A percentile compares a stretch with the other conserved stretches of the same genome.
phyloP scores from a whole-genome alignment of 371 early-diverging fungal species.

The Apophysomyces trapeziformis region DNA sequence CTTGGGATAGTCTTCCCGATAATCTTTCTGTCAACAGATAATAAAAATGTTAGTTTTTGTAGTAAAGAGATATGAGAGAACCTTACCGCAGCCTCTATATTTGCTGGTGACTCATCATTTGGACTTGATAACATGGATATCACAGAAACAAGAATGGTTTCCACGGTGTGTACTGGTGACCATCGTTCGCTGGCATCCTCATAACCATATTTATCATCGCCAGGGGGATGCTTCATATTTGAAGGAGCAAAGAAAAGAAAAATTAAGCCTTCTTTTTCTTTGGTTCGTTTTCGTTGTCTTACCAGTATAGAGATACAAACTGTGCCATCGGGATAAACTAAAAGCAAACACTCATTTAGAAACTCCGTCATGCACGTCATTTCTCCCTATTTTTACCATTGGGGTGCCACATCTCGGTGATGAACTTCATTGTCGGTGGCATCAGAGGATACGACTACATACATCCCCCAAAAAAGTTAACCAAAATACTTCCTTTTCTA shows the following conservation, averaged over 20 bases:
- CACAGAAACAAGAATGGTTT: slow-evolving; percentile 87
- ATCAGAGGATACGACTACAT: slow-evolving; percentile 70
- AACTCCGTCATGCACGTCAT: not conserved
- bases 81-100: slow-evolving; percentile 88
- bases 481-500: not conserved
- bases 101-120: slow-evolving; percentile 94
- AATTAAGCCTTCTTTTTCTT: not conserved
- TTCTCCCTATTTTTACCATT: slow-evolving; percentile 57
- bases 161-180: slow-evolving; percentile 95
- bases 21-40: slow-evolving; percentile 63
- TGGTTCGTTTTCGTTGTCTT: slow-evolving; percentile 20
- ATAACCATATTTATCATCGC: slow-evolving; percentile 92
- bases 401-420: slow-evolving; percentile 82
- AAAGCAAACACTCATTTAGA: not conserved
- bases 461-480: not conserved
- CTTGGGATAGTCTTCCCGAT: slow-evolving; percentile 66
- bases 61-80: not conserved
- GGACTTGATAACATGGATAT: slow-evolving; percentile 91
- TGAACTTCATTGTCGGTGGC: slow-evolving; percentile 88
- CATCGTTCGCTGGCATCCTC: slow-evolving; percentile 91
- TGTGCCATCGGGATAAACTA: slow-evolving; percentile 82
- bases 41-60: not conserved
- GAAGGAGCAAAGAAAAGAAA: not conserved
- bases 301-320: slow-evolving; percentile 95
- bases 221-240: slow-evolving; percentile 63